These are phyloP conservation scores for Psophocarpus tetragonolobus DNA, from an alignment of 306 rosid genomes.

Conservation along the genomic window DNA sequence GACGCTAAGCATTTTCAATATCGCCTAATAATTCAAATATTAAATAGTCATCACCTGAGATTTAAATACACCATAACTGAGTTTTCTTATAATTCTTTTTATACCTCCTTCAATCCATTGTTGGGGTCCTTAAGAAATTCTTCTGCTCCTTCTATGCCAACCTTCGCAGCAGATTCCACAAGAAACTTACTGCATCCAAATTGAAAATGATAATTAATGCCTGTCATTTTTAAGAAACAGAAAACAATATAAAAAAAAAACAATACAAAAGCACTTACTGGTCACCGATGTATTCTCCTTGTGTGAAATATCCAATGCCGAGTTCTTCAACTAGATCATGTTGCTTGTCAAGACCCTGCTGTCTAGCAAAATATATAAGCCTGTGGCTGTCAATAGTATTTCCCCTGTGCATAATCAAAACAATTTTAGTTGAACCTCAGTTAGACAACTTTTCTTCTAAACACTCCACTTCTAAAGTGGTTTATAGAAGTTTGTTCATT, in stretches of 20 bases:
- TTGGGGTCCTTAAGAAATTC: constrained; percentile 78
- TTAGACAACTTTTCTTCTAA: constrained; percentile 1
- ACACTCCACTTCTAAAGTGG: constrained; percentile 3
- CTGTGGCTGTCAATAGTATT: constrained; percentile 90
- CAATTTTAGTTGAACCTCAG: constrained; percentile 17
- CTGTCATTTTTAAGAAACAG: constrained; percentile 17
- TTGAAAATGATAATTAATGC: constrained; percentile 28
- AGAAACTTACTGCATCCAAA: constrained; percentile 77
- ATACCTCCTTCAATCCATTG: constrained; percentile 82
- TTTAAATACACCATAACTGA: constrained; percentile 16
- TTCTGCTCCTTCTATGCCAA: constrained; percentile 77
- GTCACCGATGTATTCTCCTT: constrained; percentile 83
- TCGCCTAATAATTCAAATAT: background rate
- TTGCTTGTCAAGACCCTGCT: constrained; percentile 75
- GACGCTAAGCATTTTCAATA: background rate
- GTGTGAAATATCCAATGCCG: constrained; percentile 77
- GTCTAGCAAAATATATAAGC: constrained; percentile 77
- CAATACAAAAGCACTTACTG: constrained; percentile 42
- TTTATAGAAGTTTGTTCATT: constrained; percentile 5
- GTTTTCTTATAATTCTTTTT: background rate
- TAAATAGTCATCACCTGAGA: constrained; percentile 4
- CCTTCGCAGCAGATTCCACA: constrained; percentile 71
- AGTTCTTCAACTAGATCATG: constrained; percentile 83
- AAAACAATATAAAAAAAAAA: too few relatives aligned
- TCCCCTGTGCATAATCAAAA: constrained; percentile 64